A percentile compares a stretch with the other conserved stretches of the same genome.
These are phyloP conservation scores for Anastatica hierochuntica DNA, from an alignment of 345 rosid genomes.

Conservation along the genomic window DNA sequence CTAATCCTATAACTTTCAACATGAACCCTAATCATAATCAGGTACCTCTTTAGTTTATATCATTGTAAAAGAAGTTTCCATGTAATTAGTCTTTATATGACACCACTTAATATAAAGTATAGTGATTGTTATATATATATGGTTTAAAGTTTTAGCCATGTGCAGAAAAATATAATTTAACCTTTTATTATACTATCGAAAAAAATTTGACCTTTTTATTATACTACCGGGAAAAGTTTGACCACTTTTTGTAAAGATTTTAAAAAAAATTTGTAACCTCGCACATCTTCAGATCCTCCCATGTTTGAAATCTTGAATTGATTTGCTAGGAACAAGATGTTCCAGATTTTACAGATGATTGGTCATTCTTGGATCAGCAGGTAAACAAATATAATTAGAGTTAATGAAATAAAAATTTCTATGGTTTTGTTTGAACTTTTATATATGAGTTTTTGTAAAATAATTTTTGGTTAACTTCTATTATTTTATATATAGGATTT, in stretches of 20 bases:
- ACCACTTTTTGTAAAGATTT: background rate
- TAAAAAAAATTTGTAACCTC: too few species aligned
- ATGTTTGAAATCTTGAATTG: background rate
- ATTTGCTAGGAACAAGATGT: constrained; percentile 11
- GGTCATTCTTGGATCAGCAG: constrained; percentile 9
- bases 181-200: too few species aligned
- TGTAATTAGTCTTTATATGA: too few species aligned
- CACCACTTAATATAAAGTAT: too few species aligned
- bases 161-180: too few species aligned
- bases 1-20: background rate
- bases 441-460: background rate
- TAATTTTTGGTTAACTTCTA: background rate
- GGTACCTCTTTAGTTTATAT: constrained; percentile 7
- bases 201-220: too few species aligned
- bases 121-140: too few species aligned
- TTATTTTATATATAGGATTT: constrained; percentile 9
- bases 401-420: too few species aligned
- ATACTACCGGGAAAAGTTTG: too few species aligned
- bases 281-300: too few species aligned
- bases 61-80: background rate
- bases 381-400: constrained; percentile 4
- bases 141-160: too few species aligned
- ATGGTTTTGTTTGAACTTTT: background rate
- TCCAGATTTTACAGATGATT: constrained; percentile 10
- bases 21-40: constrained; percentile 8